phyloP scores from a whole-genome alignment of 1,284 basidiomycete genomes.

The Pseudomicrostroma phylloplanum region DNA sequence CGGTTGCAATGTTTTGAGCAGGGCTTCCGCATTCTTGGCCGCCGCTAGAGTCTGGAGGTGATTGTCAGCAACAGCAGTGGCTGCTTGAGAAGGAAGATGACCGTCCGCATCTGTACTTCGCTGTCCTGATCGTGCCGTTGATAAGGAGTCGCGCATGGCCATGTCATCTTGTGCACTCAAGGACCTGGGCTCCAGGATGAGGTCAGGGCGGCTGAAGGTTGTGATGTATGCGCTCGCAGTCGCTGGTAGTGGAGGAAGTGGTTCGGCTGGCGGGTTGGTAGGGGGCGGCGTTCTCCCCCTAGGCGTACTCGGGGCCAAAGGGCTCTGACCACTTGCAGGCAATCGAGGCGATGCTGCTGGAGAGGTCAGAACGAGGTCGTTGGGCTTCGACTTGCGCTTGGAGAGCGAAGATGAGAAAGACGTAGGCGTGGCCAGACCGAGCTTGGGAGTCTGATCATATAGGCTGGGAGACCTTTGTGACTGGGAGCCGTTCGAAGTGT shows the following conservation, averaged over 20 bases:
- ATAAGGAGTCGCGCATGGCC: constrained; percentile 8
- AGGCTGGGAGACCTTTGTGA: not conserved
- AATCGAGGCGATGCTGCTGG: not conserved
- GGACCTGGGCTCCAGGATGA: constrained; percentile 10
- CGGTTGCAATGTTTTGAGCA: constrained; percentile 10
- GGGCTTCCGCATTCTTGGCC: constrained; percentile 13
- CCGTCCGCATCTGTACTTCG: constrained; percentile 7
- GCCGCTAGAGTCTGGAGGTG: constrained; percentile 14
- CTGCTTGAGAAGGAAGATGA: constrained; percentile 8
- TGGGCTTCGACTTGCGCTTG: not conserved
- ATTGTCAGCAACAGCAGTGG: constrained; percentile 10
- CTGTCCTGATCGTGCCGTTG: not conserved
- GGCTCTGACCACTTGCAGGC: not conserved
- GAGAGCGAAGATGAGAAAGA: not conserved
- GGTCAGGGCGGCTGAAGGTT: constrained; percentile 9
- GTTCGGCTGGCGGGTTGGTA: constrained; percentile 23
- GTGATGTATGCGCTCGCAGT: constrained; percentile 17
- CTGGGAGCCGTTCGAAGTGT: too few relatives aligned
- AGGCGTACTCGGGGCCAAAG: constrained; percentile 7
- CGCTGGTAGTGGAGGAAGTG: constrained; percentile 31
- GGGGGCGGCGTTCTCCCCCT: constrained; percentile 14
- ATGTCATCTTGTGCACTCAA: not conserved
- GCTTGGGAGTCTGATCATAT: not conserved
- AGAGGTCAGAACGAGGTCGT: not conserved
- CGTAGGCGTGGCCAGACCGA: not conserved